Evolutionary conservation across 176 grass and related monocot species (phyloP), one percentile per base, ranked within the genome.

Genomic region (Calamus simplicifolius): DNA sequence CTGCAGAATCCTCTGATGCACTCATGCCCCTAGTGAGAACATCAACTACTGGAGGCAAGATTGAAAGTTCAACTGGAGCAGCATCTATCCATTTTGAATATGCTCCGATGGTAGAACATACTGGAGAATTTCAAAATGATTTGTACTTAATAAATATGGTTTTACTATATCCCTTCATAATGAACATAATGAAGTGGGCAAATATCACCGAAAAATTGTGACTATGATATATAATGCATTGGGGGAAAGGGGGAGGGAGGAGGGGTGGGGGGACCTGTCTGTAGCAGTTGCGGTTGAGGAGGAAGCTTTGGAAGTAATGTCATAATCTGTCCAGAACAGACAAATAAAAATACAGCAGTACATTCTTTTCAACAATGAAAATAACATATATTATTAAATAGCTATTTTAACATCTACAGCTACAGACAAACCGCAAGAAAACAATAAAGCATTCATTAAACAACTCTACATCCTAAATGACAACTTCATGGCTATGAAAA

Each of bases 1-100:
- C 78, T 66, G 87, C 93, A 66, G 72, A 82, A 66, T 89, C 87
- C 64, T 92, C 87, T 49, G 93, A 98, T 67, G 79, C 79, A 35
- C 76, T 82, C 93, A 98, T 92, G 29, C 87, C 84, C 64, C 78
- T 88, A n/a, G 83, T 92, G 23, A 98, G 84, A 76, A 98, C 77
- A 61, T 85, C 84, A 75, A 98, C 75, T 77, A 98, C 57, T 35
- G 93, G 93, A 68, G 93, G 87, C 25, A 98, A 76, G 65, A 97
- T 85, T 31, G 78, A 62, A 54, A 92, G 51, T 82, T 98, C 86
- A 78, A 76, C 74, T 51, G 87, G 82, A 31, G 79, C 87, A 53
- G 78, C 68, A 80, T 92, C 81, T 59, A 98, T 98, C 87, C 93
- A 98, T 76, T 92, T 88, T 51, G 93, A 98, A 84, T 88, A 98